These are phyloP conservation scores for Sutorius australiensis DNA, from an alignment of 768 basidiomycete species.

Conservation along the genomic window DNA sequence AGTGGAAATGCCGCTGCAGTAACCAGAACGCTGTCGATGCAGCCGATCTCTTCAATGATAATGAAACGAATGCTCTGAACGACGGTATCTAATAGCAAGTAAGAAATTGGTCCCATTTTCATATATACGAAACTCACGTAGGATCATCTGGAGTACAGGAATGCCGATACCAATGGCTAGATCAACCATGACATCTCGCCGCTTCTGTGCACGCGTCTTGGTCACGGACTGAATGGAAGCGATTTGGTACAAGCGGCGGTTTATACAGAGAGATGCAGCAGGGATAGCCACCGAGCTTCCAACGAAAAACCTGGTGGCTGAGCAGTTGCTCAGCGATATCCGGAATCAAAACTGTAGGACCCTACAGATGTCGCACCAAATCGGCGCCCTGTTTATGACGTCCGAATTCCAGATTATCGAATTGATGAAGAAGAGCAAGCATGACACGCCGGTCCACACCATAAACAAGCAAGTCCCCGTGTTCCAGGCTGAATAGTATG, in stretches of 20 bases:
- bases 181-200: constrained; percentile 42
- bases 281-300: constrained; percentile 11
- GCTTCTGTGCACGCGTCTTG: constrained; percentile 43
- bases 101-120: neutral
- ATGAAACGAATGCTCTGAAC: constrained; percentile 51
- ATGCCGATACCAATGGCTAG: constrained; percentile 42
- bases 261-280: constrained; percentile 38
- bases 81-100: constrained; percentile 38
- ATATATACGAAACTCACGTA: constrained; percentile 36
- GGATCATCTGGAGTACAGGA: constrained; percentile 44
- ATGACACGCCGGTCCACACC: constrained; percentile 39
- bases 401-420: constrained; percentile 50
- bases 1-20: constrained; percentile 37
- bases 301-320: constrained; percentile 20
- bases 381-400: constrained; percentile 36
- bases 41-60: constrained; percentile 49
- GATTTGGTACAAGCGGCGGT: constrained; percentile 32
- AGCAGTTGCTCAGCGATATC: neutral
- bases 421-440: constrained; percentile 46
- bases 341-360: neutral
- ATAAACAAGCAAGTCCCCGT: constrained; percentile 45
- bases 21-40: constrained; percentile 37
- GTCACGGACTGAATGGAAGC: constrained; percentile 45
- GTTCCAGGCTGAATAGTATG: constrained; percentile 34
- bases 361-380: constrained; percentile 68